Conservation (phyloP, 352 stramenopile species). For the Phytophthora sp. region DNA sequence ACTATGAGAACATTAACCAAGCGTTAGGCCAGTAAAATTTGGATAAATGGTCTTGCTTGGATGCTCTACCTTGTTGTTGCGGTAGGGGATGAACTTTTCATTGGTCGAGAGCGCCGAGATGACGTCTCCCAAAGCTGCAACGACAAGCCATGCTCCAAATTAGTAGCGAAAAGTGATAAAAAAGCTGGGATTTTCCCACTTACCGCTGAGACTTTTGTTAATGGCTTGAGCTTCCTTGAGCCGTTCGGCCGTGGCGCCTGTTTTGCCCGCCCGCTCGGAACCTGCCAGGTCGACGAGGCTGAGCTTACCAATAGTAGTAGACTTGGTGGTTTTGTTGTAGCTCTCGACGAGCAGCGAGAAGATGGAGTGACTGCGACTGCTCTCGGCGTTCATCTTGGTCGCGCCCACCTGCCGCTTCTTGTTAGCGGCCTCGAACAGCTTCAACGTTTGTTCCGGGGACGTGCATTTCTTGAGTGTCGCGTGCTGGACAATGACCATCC, state of each 20-base stretch:
- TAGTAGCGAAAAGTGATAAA: background rate
- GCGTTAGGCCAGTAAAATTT: background rate
- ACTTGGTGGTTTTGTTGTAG: conserved; percentile 90
- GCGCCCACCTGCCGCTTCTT: conserved; percentile 89
- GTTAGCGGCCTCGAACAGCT: conserved; percentile 89
- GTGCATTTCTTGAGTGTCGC: conserved; percentile 76
- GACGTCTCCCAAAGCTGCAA: conserved; percentile 87
- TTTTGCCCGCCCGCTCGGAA: conserved; percentile 89
- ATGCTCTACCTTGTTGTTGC: conserved; percentile 89
- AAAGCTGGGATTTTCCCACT: background rate
- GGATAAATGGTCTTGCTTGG: background rate
- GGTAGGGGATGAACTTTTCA: conserved; percentile 95
- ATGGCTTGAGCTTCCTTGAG: conserved; percentile 91
- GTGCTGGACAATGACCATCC: conserved; percentile 93
- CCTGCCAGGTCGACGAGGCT: conserved; percentile 90
- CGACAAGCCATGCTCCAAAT: background rate
- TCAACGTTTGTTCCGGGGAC: conserved; percentile 77
- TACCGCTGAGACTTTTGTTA: conserved; percentile 90
- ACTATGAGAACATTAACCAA: conserved; percentile 40
- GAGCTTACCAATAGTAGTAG: conserved; percentile 81
- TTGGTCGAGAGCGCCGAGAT: conserved; percentile 91
- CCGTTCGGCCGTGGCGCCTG: conserved; percentile 79
- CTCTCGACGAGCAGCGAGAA: conserved; percentile 90
- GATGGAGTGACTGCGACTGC: conserved; percentile 89
- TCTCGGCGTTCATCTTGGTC: conserved; percentile 95